Base-by-base conservation (phyloP, 2,329 filamentous ascomycete genomes). In the Phoma sp. region DNA sequence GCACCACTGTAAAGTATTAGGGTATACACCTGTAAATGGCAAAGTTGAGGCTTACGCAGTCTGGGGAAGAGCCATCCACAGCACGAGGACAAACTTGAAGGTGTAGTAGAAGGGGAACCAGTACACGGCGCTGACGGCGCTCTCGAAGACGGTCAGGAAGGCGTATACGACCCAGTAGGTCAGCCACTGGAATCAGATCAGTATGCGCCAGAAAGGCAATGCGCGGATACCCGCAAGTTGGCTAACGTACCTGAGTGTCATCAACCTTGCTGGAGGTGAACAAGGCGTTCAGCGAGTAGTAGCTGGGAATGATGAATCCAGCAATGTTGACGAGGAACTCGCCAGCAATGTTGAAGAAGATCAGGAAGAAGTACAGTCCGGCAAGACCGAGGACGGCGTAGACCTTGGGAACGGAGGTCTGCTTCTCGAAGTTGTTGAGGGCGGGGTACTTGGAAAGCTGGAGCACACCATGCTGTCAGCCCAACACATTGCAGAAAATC, bases 61-160 rank as follows among this genome's bases (percentile, higher is more conserved):
- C 78, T 91, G 85, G 77, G 95, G 95, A 72, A 99, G 92, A 68
- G 93, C 88, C 81, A 99, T 92, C 95, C 95, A 99, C 77, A 99
- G 88, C 71, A 98, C 85, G 77, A 98, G 90, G 74, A 96, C 83
- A 76, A 99, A 97, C 86, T 99, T 99, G 90, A 99, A 98, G 76
- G 93, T 93, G 81, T 91, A 99, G 89, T 99, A 99, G 83, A 99
- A 99, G 74, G 95, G 90, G 83, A 96, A 92, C 91, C 91, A 96
- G 85, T 95, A 95, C 61, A 93, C 90, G 61, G 92, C 89, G 79
- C 84, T 92, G 72, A 96, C 80, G 58, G 90, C 84, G 77, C 89
- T 92, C 84, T 96, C 91, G 67, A 92, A 74, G 42, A 95, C 89
- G 79, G 89, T 92, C 78, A 95, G 86, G 79, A 91, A 88, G 49